Evolutionary conservation across 2,329 filamentous ascomycete genomes (phyloP).

Genomic region (Paracoccidioides lutzii): DNA sequence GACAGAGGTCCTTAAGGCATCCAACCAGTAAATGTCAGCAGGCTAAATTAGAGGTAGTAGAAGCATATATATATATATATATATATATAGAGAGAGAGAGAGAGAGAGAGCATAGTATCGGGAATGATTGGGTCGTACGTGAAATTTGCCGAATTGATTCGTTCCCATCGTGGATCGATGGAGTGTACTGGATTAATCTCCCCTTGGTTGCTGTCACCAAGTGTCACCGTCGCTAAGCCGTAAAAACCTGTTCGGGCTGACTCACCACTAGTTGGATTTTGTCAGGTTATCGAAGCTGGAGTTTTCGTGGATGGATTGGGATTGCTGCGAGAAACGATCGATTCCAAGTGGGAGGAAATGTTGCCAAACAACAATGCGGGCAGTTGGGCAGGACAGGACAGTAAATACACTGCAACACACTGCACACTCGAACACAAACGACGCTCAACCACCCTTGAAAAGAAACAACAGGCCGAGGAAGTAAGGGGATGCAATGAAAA

Average conservation of each 20-base stretch:
- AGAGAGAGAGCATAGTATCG: slow-evolving; percentile 1
- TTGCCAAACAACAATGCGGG: not conserved
- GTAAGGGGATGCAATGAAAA: not conserved
- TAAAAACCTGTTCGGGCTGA: too few relatives aligned
- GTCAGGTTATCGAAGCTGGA: not conserved
- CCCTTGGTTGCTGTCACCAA: not conserved
- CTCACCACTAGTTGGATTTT: not conserved
- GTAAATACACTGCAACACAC: not conserved
- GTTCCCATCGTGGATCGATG: slow-evolving; percentile 32
- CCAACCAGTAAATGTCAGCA: slow-evolving; percentile 5
- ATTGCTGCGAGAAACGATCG: not conserved
- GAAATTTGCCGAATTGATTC: slow-evolving; percentile 47
- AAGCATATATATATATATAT: too few relatives aligned
- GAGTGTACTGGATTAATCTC: not conserved
- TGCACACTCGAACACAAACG: not conserved
- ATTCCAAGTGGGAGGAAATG: not conserved
- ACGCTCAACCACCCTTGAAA: not conserved
- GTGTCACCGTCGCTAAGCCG: not conserved
- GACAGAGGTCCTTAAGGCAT: slow-evolving; percentile 61
- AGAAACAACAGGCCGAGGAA: not conserved
- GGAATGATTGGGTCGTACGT: slow-evolving; percentile 30
- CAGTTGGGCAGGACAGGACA: not conserved
- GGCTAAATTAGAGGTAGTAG: not conserved
- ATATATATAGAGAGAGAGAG: not conserved
- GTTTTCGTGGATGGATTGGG: not conserved